Conservation (phyloP, 2,329 filamentous ascomycete species). For the Diaporthe longicolla region DNA sequence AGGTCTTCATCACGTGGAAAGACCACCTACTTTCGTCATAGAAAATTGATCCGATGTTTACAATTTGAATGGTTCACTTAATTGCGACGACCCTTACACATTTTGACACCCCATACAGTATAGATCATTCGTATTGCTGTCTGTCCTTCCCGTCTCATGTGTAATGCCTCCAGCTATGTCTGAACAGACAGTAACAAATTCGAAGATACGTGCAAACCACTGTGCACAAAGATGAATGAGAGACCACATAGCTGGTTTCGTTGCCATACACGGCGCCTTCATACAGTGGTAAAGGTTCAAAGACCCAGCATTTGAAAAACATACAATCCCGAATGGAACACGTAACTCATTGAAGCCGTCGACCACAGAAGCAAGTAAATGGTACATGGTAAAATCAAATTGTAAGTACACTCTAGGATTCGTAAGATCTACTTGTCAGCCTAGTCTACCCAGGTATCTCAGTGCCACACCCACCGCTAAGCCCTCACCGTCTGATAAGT, state of each 20-base stretch:
- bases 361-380: conserved; percentile 3
- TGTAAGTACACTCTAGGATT: not conserved
- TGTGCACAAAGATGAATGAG: not conserved
- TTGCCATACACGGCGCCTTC: too few relatives aligned
- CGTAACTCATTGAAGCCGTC: not conserved
- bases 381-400: not conserved
- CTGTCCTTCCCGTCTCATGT: not conserved
- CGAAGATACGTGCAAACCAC: not conserved
- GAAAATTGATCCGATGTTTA: not conserved
- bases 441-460: not conserved
- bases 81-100: not conserved
- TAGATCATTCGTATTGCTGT: not conserved
- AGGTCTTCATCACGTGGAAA: not conserved
- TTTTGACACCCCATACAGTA: not conserved
- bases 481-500: conserved; percentile 26
- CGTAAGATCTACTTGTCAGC: conserved; percentile 11
- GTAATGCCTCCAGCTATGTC: not conserved
- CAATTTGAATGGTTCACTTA: not conserved
- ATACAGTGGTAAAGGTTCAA: too few relatives aligned
- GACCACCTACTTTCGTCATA: not conserved
- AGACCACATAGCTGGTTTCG: not conserved
- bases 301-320: too few relatives aligned
- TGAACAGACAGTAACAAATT: not conserved
- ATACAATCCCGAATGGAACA: not conserved
- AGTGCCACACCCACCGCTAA: not conserved